Evolutionary conservation across 176 grass and related monocot species (phyloP).

Genomic region (Oryza meridionalis): DNA sequence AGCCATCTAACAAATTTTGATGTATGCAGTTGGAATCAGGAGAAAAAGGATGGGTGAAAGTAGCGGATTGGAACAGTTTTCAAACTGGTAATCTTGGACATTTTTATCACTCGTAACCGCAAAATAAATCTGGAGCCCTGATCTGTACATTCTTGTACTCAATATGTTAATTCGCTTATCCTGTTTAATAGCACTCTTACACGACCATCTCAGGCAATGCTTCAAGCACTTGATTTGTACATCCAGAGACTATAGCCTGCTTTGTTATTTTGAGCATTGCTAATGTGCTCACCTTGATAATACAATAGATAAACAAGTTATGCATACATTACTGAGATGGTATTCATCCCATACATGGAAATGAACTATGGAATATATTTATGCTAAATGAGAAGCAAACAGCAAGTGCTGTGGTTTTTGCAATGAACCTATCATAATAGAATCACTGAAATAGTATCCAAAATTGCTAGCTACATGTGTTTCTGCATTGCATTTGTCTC

Average conservation of each 20-base stretch:
- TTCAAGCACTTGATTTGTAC: background rate
- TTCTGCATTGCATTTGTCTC: background rate
- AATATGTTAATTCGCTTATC: conserved; percentile 6
- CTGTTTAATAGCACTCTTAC: background rate
- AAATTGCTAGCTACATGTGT: background rate
- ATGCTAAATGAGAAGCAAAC: conserved; percentile 29
- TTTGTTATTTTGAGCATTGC: conserved; percentile 7
- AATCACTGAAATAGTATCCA: background rate
- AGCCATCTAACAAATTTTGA: conserved; percentile 7
- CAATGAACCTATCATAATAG: background rate
- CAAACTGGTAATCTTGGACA: conserved; percentile 56
- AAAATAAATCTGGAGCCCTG: background rate
- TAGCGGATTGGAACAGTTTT: conserved; percentile 71
- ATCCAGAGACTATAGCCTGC: background rate
- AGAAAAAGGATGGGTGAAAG: conserved; percentile 76
- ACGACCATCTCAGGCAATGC: background rate
- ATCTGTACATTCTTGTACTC: background rate
- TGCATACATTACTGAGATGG: background rate
- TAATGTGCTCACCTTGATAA: background rate
- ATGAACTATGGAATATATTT: conserved; percentile 16
- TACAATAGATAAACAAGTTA: background rate
- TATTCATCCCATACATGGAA: background rate
- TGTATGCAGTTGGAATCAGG: conserved; percentile 77
- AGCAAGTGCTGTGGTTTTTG: background rate
- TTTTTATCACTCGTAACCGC: background rate